Percentiles rank a stretch among this genome's conserved stretches.
Evolutionary conservation across 1,284 basidiomycete species (phyloP).

Genomic region (Agroathelia rolfsii): DNA sequence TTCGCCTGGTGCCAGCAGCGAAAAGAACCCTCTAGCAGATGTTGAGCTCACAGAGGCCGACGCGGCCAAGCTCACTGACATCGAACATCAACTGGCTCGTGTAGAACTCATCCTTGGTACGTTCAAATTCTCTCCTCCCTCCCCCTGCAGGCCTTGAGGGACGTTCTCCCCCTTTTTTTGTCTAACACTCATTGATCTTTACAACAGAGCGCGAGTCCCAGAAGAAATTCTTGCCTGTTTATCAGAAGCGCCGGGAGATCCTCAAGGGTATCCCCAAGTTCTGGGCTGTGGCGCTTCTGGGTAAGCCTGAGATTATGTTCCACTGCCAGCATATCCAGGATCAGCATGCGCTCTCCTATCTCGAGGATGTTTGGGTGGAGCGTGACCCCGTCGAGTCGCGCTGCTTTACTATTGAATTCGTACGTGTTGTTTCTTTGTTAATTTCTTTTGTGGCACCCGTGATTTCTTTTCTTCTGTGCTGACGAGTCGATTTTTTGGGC

Average conservation of each 20-base stretch:
- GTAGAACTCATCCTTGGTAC: conserved; percentile 62
- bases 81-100: conserved; percentile 57
- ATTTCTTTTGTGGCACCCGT: conserved; percentile 1
- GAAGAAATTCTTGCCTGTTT: conserved; percentile 46
- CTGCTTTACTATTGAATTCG: conserved; percentile 73
- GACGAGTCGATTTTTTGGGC: neutral
- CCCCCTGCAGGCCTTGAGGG: conserved; percentile 5
- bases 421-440: conserved; percentile 30
- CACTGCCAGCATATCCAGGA: conserved; percentile 61
- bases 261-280: conserved; percentile 62
- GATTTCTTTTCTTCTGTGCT: neutral
- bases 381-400: conserved; percentile 58
- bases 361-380: conserved; percentile 72
- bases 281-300: conserved; percentile 72
- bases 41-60: conserved; percentile 63
- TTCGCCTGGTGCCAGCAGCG: conserved; percentile 59
- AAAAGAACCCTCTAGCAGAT: conserved; percentile 55
- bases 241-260: conserved; percentile 56
- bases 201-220: conserved; percentile 52
- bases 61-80: conserved; percentile 48
- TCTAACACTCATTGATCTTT: conserved; percentile 12
- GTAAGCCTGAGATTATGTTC: conserved; percentile 48
- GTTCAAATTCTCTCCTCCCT: conserved; percentile 17
- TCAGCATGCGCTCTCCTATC: conserved; percentile 61
- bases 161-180: conserved; percentile 20